Percentiles rank a stretch among this genome's conserved stretches.
Conservation (phyloP, 78 protist species). For the Dictyostelium purpureum region DNA sequence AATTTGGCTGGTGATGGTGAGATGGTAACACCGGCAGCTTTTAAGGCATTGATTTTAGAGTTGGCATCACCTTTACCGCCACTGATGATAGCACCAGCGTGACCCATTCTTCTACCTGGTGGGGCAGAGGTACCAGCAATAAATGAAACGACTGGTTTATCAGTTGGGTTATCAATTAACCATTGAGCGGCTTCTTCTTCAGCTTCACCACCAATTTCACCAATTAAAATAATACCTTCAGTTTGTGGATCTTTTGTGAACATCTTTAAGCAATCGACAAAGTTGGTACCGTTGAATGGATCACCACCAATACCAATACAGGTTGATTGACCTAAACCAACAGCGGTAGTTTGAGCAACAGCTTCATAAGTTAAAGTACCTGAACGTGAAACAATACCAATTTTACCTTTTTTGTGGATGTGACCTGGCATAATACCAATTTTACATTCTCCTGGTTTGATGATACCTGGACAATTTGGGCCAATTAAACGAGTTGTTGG, state of each 20-base stretch:
- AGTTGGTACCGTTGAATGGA: slow-evolving; percentile 99
- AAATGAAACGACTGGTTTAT: slow-evolving; percentile 97
- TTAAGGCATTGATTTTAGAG: slow-evolving; percentile 94
- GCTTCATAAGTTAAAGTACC: slow-evolving; percentile 99
- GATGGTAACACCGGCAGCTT: slow-evolving; percentile 92
- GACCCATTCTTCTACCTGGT: slow-evolving; percentile 99
- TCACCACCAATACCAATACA: slow-evolving; percentile 99
- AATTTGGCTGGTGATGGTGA: slow-evolving; percentile 92
- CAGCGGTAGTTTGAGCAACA: slow-evolving; percentile 97
- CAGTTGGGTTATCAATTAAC: slow-evolving; percentile 79
- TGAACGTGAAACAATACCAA: slow-evolving; percentile 98
- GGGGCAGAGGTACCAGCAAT: slow-evolving; percentile 99
- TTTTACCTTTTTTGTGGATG: slow-evolving; percentile 97
- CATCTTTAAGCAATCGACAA: slow-evolving; percentile 94
- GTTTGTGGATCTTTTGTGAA: slow-evolving; percentile 95
- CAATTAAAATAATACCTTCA: slow-evolving; percentile 97
- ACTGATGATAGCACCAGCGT: slow-evolving; percentile 99
- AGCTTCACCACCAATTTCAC: slow-evolving; percentile 99
- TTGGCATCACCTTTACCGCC: slow-evolving; percentile 99
- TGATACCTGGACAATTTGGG: slow-evolving; percentile 99
- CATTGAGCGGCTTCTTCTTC: slow-evolving; percentile 99
- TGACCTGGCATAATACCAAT: slow-evolving; percentile 99
- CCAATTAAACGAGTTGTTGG: slow-evolving; percentile 96
- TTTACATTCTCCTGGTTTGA: slow-evolving; percentile 99
- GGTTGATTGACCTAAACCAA: slow-evolving; percentile 97